Evolutionary conservation across 257 asterid species (phyloP), one percentile per base, ranked within the genome.

Genomic region (Penstemon davidsonii): DNA sequence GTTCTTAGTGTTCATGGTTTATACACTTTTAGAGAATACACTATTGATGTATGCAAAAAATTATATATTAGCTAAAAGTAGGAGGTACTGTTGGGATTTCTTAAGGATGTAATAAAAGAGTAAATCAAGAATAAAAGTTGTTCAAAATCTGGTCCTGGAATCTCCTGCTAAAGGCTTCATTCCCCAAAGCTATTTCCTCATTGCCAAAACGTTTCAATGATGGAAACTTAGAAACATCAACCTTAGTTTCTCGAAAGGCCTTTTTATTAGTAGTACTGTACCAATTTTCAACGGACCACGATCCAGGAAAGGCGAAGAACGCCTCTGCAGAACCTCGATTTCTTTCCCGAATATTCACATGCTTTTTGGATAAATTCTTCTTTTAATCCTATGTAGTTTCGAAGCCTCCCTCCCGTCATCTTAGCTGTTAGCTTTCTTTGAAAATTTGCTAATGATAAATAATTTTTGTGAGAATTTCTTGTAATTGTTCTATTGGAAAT

Each of bases 291-390:
- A 71, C 82, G 4, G 82, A 60, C 98, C 96, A 89, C 1, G 87
- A 80, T 55, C 96, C 92, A 0, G 96, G 78, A 62, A 92, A 92
- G 64, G 91, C 89, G 68, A 89, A 86, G 50, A 81, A 70, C 25
- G 79, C 81, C 8, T 87, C 92, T 8, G 66, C 62, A 3, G 90
- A 76, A 25, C 86, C 71, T 0, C 82, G 68, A 47, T 9, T 80
- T 68, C 64, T 84, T 3, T 92, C 95, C 7, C 72, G 77, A 7
- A 87, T 19, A 74, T 54, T 64, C 79, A 62, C 92, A 86, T 8
- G 95, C 86, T 73, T 78, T 92, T 68, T 76, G 83, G 57, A 89
- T 83, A 4, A 80, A 59, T 65, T 89, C 95, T 64, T 84, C 91
- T 38, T 68, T 59, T 8, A 87, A 33, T 64, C 89, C 95, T 46